Evolutionary conservation across 1,284 basidiomycete genomes (phyloP).

Genomic region (Lentinula novae-zelandiae): DNA sequence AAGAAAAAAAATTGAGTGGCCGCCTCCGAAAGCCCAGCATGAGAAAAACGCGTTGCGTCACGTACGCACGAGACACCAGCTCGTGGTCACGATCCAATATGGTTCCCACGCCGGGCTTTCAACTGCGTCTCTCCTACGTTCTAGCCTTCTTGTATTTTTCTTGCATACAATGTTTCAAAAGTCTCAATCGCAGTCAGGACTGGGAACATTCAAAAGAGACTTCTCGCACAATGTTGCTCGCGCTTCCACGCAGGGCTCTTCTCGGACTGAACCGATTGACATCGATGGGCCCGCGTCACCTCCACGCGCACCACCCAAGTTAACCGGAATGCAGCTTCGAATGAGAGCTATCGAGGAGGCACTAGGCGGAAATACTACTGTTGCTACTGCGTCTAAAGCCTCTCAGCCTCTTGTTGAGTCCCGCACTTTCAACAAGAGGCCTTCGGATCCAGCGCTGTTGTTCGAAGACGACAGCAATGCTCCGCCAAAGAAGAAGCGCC

Average conservation of each 20-base stretch:
- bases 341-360: conserved; percentile 53
- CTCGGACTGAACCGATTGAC: conserved; percentile 18
- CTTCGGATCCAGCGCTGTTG: conserved; percentile 25
- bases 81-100: neutral
- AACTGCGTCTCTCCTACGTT: neutral
- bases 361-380: conserved; percentile 27
- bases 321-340: conserved; percentile 39
- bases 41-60: conserved; percentile 1
- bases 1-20: neutral
- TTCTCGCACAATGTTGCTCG: conserved; percentile 14
- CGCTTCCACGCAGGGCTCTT: conserved; percentile 4
- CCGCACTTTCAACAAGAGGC: conserved; percentile 42
- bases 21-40: neutral
- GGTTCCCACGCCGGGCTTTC: neutral
- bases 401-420: conserved; percentile 25
- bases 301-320: conserved; percentile 25
- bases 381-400: conserved; percentile 13
- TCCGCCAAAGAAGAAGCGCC: conserved; percentile 48
- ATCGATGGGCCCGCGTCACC: conserved; percentile 35
- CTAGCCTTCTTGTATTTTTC: neutral
- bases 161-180: conserved; percentile 5
- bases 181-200: conserved; percentile 11
- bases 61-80: neutral
- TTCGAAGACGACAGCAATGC: conserved; percentile 23
- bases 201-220: conserved; percentile 19